Conservation (phyloP, 208 protist species). For the Leishmania martiniquensis region DNA sequence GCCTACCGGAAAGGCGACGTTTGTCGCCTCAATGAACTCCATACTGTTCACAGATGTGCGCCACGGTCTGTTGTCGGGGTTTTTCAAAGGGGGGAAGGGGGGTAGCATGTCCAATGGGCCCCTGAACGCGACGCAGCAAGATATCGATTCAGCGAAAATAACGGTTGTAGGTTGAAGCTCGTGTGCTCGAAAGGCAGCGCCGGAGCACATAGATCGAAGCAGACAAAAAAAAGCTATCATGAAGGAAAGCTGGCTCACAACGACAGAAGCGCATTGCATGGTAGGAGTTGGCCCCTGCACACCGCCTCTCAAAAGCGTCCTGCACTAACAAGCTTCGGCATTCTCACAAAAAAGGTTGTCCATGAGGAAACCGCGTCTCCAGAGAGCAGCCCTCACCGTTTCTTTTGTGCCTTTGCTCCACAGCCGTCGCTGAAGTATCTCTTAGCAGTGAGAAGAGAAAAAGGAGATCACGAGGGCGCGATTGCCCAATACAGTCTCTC, state of each 20-base stretch:
- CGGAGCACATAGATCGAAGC: neutral
- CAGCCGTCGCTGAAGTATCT: neutral
- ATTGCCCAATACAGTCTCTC: conserved; percentile 43
- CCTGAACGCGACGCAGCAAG: neutral
- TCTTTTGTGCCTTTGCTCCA: neutral
- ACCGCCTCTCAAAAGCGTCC: neutral
- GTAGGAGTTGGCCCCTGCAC: neutral
- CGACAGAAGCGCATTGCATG: neutral
- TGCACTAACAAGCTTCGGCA: neutral
- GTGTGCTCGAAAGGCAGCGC: neutral
- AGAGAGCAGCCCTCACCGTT: neutral
- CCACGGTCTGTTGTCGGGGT: too few species aligned
- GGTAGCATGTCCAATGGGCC: neutral
- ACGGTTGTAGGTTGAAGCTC: neutral
- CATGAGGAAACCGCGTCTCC: neutral
- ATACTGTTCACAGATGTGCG: conserved; percentile 22
- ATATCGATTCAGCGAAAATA: neutral
- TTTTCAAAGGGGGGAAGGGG: too few species aligned
- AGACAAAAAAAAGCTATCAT: neutral
- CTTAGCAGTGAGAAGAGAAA: neutral
- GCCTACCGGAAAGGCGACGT: conserved; percentile 58
- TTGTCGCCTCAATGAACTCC: conserved; percentile 57
- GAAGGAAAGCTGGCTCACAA: neutral
- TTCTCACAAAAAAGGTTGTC: neutral
- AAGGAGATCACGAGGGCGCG: conserved; percentile 4